Conservation (phyloP, 2,329 filamentous ascomycete species). For the Epichloe festucae region DNA sequence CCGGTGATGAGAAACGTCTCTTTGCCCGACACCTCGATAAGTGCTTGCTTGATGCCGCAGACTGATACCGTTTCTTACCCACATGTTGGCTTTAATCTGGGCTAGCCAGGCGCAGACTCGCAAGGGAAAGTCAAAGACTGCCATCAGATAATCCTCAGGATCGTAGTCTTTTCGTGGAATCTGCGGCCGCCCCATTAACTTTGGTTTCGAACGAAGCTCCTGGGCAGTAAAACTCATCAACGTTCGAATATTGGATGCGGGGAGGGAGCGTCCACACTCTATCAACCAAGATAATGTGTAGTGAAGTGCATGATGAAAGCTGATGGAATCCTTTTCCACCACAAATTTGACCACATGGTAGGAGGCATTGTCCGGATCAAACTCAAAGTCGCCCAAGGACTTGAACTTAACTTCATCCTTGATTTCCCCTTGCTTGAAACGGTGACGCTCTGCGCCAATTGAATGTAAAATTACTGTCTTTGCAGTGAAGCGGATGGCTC, state of each 20-base stretch:
- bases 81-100: conserved; percentile 97
- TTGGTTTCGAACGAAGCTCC: conserved; percentile 54
- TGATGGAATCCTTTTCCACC: conserved; percentile 81
- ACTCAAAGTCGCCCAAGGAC: conserved; percentile 62
- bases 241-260: conserved; percentile 49
- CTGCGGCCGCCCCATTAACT: conserved; percentile 46
- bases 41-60: conserved; percentile 89
- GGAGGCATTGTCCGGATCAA: conserved; percentile 44
- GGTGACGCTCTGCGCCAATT: conserved; percentile 71
- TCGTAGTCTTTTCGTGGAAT: conserved; percentile 43
- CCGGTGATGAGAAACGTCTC: conserved; percentile 86
- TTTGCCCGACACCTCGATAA: conserved; percentile 76
- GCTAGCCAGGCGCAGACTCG: conserved; percentile 92
- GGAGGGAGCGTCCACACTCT: conserved; percentile 71
- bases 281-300: conserved; percentile 94
- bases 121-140: conserved; percentile 83
- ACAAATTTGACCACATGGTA: conserved; percentile 73
- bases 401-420: conserved; percentile 81
- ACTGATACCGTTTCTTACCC: conserved; percentile 95
- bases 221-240: conserved; percentile 60
- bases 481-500: conserved; percentile 60
- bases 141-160: conserved; percentile 69
- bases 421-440: conserved; percentile 79
- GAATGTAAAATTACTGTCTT: conserved; percentile 82
- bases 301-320: conserved; percentile 93